These are phyloP conservation scores for Meyerozyma athensensis DNA, from an alignment of 1,139 yeast genomes.

Conservation along the genomic window DNA sequence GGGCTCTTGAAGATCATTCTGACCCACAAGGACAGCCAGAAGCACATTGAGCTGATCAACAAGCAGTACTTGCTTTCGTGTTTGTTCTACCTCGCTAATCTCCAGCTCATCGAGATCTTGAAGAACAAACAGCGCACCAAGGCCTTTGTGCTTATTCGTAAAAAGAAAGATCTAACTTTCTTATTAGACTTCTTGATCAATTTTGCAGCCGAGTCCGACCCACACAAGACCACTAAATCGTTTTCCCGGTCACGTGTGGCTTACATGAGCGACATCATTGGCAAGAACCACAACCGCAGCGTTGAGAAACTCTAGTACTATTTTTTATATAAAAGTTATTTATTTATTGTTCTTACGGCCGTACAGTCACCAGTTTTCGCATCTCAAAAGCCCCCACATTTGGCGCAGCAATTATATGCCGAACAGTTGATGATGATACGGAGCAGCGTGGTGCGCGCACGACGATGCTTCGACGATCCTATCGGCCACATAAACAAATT, in stretches of 20 bases:
- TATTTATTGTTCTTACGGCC: no score
- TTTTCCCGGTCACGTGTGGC: constrained; percentile 21
- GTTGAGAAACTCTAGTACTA: constrained; percentile 1
- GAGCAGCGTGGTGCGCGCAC: background rate
- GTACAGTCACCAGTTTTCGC: no score
- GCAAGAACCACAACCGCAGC: constrained; percentile 26
- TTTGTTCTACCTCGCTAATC: constrained; percentile 36
- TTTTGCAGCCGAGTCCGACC: constrained; percentile 13
- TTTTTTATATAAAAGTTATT: background rate
- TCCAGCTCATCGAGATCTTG: constrained; percentile 32
- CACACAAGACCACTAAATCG: constrained; percentile 7
- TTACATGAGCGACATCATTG: constrained; percentile 37
- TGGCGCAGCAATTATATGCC: background rate
- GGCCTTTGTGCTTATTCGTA: constrained; percentile 35
- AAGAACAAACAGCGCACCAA: constrained; percentile 41
- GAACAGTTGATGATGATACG: background rate
- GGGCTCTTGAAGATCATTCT: constrained; percentile 32
- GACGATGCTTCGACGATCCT: background rate
- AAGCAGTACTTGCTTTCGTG: constrained; percentile 43
- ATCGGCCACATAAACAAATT: background rate
- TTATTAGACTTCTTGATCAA: constrained; percentile 25
- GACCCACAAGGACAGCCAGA: constrained; percentile 11
- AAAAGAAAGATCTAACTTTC: constrained; percentile 26
- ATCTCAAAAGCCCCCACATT: background rate
- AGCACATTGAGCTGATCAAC: constrained; percentile 33